A percentile compares a stretch with the other conserved stretches of the same genome.
Evolutionary conservation across 2,329 filamentous ascomycete genomes (phyloP).

Genomic region (Arthrobotrys entomopaga): DNA sequence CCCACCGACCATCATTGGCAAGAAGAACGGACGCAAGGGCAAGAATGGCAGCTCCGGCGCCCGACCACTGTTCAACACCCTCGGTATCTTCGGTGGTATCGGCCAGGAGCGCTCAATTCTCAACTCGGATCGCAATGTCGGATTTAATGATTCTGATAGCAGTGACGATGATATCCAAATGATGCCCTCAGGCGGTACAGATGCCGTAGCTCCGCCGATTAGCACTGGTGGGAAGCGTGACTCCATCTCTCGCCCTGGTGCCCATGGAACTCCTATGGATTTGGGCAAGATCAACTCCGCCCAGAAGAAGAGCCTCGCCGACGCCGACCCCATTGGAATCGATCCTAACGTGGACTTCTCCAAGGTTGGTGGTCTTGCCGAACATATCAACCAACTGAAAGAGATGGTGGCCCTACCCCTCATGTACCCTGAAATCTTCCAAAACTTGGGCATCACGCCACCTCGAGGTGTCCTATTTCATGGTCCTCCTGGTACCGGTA

Average conservation of each 20-base stretch:
- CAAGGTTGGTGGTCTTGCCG: conserved; percentile 89
- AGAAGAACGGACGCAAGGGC: conserved; percentile 70
- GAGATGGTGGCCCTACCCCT: conserved; percentile 97
- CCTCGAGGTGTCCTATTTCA: conserved; percentile 96
- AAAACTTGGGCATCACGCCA: conserved; percentile 89
- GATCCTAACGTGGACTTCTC: conserved; percentile 93
- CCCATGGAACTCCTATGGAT: conserved; percentile 65
- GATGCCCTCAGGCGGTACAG: conserved; percentile 63
- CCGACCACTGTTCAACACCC: conserved; percentile 85
- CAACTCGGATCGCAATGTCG: conserved; percentile 77
- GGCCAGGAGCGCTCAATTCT: conserved; percentile 75
- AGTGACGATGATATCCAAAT: conserved; percentile 89
- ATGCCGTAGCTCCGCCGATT: conserved; percentile 33
- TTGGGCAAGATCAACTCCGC: conserved; percentile 87
- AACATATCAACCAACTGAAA: conserved; percentile 95
- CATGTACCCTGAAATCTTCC: conserved; percentile 93
- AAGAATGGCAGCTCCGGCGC: conserved; percentile 72
- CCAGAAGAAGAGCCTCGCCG: conserved; percentile 79
- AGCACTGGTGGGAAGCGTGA: conserved; percentile 58
- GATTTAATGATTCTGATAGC: conserved; percentile 86
- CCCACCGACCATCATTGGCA: conserved; percentile 75
- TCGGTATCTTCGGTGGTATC: conserved; percentile 90
- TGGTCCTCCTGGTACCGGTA: conserved; percentile 95
- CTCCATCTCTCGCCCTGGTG: conserved; percentile 61
- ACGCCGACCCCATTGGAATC: conserved; percentile 93